These are phyloP conservation scores for Stephania cephalantha DNA, from an alignment of 164 flowering plant species.

Conservation along the genomic window DNA sequence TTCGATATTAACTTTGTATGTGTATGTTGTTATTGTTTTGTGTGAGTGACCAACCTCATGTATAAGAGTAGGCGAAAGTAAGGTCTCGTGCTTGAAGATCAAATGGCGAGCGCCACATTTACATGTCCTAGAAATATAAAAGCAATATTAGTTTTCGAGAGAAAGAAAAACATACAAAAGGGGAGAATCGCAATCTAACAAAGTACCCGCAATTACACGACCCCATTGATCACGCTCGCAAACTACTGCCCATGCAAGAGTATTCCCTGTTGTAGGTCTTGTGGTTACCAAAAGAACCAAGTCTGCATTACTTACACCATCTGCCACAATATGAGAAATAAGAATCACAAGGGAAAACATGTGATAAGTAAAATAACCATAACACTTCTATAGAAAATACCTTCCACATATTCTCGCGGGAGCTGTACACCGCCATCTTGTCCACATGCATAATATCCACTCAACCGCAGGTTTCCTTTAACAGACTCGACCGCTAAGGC, in stretches of 20 bases:
- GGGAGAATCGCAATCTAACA: not conserved
- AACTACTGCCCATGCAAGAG: constrained; percentile 99
- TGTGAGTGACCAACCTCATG: constrained; percentile 65
- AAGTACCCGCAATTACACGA: constrained; percentile 95
- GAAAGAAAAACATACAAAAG: not conserved
- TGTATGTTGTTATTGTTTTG: no score
- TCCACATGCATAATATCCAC: constrained; percentile 99
- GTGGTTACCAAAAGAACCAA: constrained; percentile 95
- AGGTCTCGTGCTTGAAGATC: constrained; percentile 96
- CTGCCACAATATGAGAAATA: constrained; percentile 34
- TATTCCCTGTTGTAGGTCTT: constrained; percentile 98
- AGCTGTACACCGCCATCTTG: constrained; percentile 99
- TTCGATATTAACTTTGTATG: no score
- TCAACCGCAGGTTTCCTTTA: constrained; percentile 80
- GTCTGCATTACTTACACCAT: constrained; percentile 89
- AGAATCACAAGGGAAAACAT: not conserved
- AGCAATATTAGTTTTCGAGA: not conserved
- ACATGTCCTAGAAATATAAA: constrained; percentile 65
- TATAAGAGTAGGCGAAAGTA: constrained; percentile 93
- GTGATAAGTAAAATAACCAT: not conserved
- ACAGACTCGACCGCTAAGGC: constrained; percentile 98
- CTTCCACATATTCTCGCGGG: constrained; percentile 94
- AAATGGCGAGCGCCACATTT: constrained; percentile 99
- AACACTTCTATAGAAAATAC: constrained; percentile 26
- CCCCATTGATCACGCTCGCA: constrained; percentile 99